Conservation (phyloP, 208 protist species). For the Acanthamoeba quina region DNA sequence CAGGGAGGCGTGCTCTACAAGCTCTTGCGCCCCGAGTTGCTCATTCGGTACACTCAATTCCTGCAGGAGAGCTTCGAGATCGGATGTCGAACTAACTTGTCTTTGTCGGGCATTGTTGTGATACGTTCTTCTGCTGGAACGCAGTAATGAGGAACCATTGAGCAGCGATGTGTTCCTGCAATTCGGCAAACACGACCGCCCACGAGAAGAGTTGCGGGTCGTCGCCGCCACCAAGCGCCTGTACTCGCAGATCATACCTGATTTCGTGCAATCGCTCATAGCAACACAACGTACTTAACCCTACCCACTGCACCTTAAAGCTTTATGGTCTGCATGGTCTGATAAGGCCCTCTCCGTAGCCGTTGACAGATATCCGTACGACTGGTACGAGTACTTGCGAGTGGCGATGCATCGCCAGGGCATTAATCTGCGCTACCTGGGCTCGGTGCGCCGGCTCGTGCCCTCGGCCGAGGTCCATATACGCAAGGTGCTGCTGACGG, state of each 20-base stretch:
- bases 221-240: neutral
- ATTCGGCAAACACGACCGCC: neutral
- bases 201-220: neutral
- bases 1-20: conserved; percentile 12
- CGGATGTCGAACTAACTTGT: neutral
- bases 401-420: neutral
- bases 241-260: neutral
- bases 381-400: neutral
- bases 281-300: neutral
- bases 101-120: neutral
- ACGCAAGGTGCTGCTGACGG: neutral
- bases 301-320: neutral
- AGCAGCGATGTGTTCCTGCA: conserved; percentile 2
- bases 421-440: conserved; percentile 4
- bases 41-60: neutral
- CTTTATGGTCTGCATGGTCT: too few relatives aligned
- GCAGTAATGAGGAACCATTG: neutral
- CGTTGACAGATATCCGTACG: neutral
- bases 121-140: neutral
- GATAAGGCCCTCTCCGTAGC: neutral
- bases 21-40: neutral
- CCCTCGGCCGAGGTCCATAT: neutral
- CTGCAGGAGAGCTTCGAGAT: neutral
- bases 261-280: neutral
- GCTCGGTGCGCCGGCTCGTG: neutral